Evolutionary conservation across 805 yeast genomes (phyloP).

Genomic region (Myxozyma neotropica): DNA sequence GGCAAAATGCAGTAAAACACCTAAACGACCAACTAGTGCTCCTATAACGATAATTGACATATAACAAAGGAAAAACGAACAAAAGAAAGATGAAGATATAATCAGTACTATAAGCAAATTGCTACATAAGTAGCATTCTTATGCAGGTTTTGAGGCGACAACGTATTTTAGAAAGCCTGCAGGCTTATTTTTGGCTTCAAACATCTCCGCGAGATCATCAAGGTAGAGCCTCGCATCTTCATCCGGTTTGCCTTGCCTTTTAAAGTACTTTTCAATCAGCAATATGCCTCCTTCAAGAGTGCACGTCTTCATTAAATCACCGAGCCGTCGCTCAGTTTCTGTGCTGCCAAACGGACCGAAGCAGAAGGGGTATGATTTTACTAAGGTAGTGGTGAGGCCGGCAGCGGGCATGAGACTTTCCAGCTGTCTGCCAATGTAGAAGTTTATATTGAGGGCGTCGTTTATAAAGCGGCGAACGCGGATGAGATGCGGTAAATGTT

Average conservation of each 20-base stretch:
- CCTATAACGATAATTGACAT: too few species aligned
- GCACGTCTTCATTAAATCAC: conserved; percentile 11
- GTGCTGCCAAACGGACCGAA: conserved; percentile 12
- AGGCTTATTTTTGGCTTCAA: neutral
- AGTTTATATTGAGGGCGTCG: neutral
- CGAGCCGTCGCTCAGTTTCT: conserved; percentile 12
- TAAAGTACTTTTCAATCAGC: neutral
- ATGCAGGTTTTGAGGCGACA: neutral
- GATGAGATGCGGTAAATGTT: neutral
- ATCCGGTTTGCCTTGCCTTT: neutral
- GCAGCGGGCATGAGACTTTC: neutral
- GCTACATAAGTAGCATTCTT: too few species aligned
- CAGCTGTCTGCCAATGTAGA: conserved; percentile 3
- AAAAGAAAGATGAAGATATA: too few species aligned
- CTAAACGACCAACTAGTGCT: too few species aligned
- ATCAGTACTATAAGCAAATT: too few species aligned
- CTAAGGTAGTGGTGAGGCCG: conserved; percentile 8
- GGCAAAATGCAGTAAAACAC: too few species aligned
- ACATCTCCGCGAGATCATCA: neutral
- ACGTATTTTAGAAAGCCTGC: conserved; percentile 6
- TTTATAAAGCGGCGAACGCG: neutral
- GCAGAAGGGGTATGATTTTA: conserved; percentile 12
- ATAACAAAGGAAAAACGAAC: too few species aligned
- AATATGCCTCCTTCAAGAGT: conserved; percentile 1
- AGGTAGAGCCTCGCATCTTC: neutral